phyloP scores from a whole-genome alignment of 257 asterid genomes.

The Nicotiana benthamiana region DNA sequence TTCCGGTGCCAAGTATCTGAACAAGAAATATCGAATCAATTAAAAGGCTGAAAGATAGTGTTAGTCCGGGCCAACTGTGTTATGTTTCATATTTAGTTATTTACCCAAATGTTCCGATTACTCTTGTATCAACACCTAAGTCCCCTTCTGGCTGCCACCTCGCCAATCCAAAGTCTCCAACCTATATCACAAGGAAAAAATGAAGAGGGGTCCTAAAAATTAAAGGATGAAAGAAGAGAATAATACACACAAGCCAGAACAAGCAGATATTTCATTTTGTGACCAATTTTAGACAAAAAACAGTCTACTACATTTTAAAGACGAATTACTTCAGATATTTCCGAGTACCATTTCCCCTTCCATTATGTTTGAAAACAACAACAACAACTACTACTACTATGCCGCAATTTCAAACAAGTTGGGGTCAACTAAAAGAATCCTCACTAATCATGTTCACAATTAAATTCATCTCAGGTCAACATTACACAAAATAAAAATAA shows the following conservation, averaged over 20 bases:
- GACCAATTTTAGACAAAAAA: not conserved
- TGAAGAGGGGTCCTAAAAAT: not conserved
- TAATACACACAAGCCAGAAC: not conserved
- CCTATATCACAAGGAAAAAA: constrained; percentile 31
- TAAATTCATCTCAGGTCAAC: too few relatives aligned
- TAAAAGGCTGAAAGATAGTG: not conserved
- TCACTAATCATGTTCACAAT: too few relatives aligned
- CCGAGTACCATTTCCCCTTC: not conserved
- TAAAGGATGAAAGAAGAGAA: not conserved
- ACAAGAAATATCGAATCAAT: not conserved
- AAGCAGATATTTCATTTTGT: not conserved
- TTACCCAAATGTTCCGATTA: constrained; percentile 84
- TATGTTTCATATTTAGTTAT: not conserved
- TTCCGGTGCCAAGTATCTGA: constrained; percentile 77
- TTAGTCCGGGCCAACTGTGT: not conserved
- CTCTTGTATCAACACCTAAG: constrained; percentile 41
- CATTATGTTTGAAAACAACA: not conserved
- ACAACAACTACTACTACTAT: too few relatives aligned
- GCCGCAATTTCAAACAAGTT: too few relatives aligned
- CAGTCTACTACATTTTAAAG: not conserved
- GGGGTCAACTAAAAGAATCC: too few relatives aligned
- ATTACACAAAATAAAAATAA: too few relatives aligned
- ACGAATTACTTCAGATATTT: not conserved
- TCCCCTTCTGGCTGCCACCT: constrained; percentile 64
- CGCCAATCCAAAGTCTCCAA: constrained; percentile 89